A percentile compares a stretch with the other conserved stretches of the same genome.
Evolutionary conservation across 202 grass and related monocot species (phyloP).

Genomic region (Eragrostis tef): DNA sequence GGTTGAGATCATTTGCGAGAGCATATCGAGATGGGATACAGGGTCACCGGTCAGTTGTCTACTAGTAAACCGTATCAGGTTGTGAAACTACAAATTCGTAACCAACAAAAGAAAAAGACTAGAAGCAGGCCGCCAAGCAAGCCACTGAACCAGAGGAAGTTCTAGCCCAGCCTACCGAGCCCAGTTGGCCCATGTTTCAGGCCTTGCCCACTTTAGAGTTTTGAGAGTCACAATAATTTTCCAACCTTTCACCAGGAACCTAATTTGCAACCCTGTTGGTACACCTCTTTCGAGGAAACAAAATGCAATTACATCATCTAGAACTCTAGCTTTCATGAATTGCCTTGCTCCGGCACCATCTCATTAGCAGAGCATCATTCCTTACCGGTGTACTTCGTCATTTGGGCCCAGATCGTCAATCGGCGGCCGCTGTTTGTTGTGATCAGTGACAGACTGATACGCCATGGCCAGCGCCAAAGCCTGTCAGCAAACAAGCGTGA

Average conservation of each 20-base stretch:
- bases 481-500: constrained; percentile 33
- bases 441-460: constrained; percentile 74
- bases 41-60: too few relatives aligned
- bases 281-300: too few relatives aligned
- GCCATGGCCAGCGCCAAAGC: constrained; percentile 82
- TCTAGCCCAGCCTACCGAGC: too few relatives aligned
- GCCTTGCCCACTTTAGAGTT: too few relatives aligned
- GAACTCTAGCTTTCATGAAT: constrained; percentile 19
- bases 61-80: too few relatives aligned
- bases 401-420: constrained; percentile 52
- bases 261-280: too few relatives aligned
- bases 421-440: constrained; percentile 70
- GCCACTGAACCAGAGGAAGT: too few relatives aligned
- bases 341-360: neutral
- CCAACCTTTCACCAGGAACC: neutral
- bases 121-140: too few relatives aligned
- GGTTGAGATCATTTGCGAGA: neutral
- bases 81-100: too few relatives aligned
- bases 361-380: neutral
- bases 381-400: constrained; percentile 22
- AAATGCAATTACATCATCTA: neutral
- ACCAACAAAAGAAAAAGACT: too few relatives aligned
- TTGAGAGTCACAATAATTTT: too few relatives aligned
- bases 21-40: neutral
- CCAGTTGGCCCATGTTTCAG: too few relatives aligned